Conservation (phyloP, 805 yeast genomes). For the Isabelozyma heimii region DNA sequence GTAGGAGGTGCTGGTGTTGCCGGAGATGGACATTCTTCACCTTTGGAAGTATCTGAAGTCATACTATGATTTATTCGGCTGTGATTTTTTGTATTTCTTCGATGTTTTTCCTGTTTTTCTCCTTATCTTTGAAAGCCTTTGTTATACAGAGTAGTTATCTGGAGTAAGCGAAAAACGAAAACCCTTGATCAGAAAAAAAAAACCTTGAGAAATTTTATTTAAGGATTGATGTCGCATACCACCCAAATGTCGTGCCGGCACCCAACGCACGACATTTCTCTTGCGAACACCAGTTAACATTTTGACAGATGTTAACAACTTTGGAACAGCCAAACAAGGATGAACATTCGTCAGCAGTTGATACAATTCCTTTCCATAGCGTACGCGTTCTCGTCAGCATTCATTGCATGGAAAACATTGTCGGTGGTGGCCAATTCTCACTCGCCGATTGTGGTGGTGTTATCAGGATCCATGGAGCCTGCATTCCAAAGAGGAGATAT, state of each 20-base stretch:
- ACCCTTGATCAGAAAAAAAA: neutral
- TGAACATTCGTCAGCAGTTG: constrained; percentile 61
- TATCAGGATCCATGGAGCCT: constrained; percentile 99
- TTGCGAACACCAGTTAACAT: neutral
- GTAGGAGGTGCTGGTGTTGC: neutral
- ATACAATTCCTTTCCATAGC: constrained; percentile 69
- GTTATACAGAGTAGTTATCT: neutral
- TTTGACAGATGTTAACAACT: neutral
- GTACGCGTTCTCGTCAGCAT: constrained; percentile 83
- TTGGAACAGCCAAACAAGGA: constrained; percentile 11
- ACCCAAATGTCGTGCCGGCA: neutral
- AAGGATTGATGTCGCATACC: no score
- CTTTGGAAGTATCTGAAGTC: neutral
- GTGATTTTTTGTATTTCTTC: neutral
- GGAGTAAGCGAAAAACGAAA: neutral
- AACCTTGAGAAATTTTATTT: no score
- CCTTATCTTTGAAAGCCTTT: no score
- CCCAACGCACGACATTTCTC: neutral
- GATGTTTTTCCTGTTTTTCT: no score
- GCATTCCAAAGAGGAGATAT: constrained; percentile 98
- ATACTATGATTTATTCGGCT: neutral
- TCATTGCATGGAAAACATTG: constrained; percentile 85
- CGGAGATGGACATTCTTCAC: neutral
- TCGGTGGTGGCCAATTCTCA: constrained; percentile 75
- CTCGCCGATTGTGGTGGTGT: constrained; percentile 93